Conservation (phyloP, 495 filamentous ascomycete genomes). For the Hyaloscypha finlandica region DNA sequence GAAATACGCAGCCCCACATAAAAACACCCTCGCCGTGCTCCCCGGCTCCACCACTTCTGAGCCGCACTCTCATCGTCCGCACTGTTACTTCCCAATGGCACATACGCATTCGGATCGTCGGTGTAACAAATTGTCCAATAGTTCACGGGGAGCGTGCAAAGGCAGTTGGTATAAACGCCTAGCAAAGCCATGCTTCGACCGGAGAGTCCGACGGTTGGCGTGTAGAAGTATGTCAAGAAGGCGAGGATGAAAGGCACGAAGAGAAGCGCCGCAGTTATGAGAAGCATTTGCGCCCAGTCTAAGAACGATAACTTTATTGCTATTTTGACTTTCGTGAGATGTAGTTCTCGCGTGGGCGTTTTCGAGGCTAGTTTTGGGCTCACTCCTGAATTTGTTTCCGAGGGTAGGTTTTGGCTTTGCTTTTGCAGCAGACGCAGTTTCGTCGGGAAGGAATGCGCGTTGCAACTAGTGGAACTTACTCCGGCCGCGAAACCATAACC, state of each 20-base stretch:
- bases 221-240: constrained; percentile 41
- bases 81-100: constrained; percentile 8
- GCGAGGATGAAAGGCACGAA: constrained; percentile 39
- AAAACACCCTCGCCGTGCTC: constrained; percentile 2
- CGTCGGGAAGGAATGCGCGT: neutral
- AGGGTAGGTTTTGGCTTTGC: too few species aligned
- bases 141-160: constrained; percentile 10
- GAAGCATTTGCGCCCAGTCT: constrained; percentile 34
- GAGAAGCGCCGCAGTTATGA: constrained; percentile 28
- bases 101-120: neutral
- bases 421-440: constrained; percentile 6
- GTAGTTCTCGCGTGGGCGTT: constrained; percentile 4
- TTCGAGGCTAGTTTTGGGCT: too few species aligned
- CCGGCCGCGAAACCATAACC: constrained; percentile 36
- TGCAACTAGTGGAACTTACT: constrained; percentile 26
- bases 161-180: constrained; percentile 21
- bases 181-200: constrained; percentile 45
- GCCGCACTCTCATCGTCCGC: constrained; percentile 4
- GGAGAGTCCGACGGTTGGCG: constrained; percentile 41
- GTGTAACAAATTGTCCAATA: neutral
- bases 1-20: constrained; percentile 5
- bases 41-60: constrained; percentile 14
- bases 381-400: too few species aligned
- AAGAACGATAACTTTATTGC: neutral
- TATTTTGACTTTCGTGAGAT: neutral